Base-by-base conservation (phyloP, 441 rosid genomes). In the Brassica balearica region DNA sequence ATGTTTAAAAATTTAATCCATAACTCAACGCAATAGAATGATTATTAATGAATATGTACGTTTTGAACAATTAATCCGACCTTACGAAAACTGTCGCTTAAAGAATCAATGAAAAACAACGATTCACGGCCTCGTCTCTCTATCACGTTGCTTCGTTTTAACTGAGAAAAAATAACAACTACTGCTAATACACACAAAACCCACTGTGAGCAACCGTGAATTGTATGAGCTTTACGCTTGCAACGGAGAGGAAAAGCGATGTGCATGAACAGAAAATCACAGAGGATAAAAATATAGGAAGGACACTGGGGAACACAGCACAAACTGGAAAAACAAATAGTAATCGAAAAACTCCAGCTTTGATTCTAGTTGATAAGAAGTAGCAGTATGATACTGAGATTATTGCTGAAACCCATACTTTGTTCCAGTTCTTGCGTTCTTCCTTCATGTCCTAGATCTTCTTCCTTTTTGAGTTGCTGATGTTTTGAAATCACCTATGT, bases 181-280 rank as follows among this genome's bases (percentile, higher is more conserved):
- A 1, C 65, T 77, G 8, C 85, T 85, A 6, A 63, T 41, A 60
- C 55, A 7, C 46, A 88, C 63, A 19, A 88, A 83, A 46, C 65
- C 85, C 17, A 86, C 64, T 2, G 84, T 77, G 76, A 79, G 14
- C 4, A 78, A 11, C 71, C 73, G 74, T n/a, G 86, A 88, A 59
- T 9, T 38, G 46, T 38, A 38, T 38, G 46, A 38, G 46, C n/a
- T n/a, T n/a, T n/a, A 38, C 46, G 7, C 46, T 38, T 38, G 46
- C 46, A 38, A 38, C 11, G 11, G 46, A 38, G 46, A 38, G 46
- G 46, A 38, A 38, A 38, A 38, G 11, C 46, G 46, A 38, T 38
- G 46, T 38, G 46, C 7, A 38, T 38, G 46, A 38, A 38, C 46
- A 38, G 11, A 38, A 38, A 38, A 38, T 38, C 46, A 38, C 46